A percentile compares a stretch with the other conserved stretches of the same genome.
phyloP scores from a whole-genome alignment of 352 stramenopile species.

The Globisporangium takayamanum region DNA sequence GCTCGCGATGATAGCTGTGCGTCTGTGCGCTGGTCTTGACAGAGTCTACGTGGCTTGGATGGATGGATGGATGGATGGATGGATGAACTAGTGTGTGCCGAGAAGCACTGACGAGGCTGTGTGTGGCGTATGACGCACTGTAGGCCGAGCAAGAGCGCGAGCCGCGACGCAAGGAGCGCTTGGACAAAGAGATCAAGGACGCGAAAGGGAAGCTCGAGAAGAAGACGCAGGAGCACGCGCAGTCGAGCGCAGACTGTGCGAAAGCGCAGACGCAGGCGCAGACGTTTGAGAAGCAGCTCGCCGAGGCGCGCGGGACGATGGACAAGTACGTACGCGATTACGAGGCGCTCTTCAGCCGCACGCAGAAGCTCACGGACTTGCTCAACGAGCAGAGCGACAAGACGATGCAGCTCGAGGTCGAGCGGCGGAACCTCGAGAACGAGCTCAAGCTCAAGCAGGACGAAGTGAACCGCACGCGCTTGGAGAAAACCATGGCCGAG shows the following conservation, averaged over 20 bases:
- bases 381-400: constrained; percentile 91
- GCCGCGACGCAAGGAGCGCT: constrained; percentile 80
- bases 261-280: constrained; percentile 65
- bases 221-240: constrained; percentile 58
- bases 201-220: constrained; percentile 85
- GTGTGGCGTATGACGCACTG: constrained; percentile 14
- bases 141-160: constrained; percentile 85
- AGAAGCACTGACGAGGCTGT: constrained; percentile 14
- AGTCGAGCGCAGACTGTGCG: constrained; percentile 41
- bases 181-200: constrained; percentile 92
- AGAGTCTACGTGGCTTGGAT: not conserved
- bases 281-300: constrained; percentile 85
- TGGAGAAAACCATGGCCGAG: constrained; percentile 89
- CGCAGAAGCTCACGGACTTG: constrained; percentile 90
- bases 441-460: constrained; percentile 83
- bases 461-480: constrained; percentile 75
- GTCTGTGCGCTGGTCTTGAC: constrained; percentile 9
- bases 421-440: constrained; percentile 73
- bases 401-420: constrained; percentile 76
- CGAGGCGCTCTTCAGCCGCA: constrained; percentile 86
- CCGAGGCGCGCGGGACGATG: constrained; percentile 78
- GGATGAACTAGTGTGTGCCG: too few species aligned
- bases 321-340: constrained; percentile 93
- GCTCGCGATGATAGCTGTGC: constrained; percentile 70
- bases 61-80: constrained; percentile 4